Percentiles rank a stretch among this genome's conserved stretches.
phyloP scores from a whole-genome alignment of 1,284 basidiomycete species.

The Ustilago crameri region DNA sequence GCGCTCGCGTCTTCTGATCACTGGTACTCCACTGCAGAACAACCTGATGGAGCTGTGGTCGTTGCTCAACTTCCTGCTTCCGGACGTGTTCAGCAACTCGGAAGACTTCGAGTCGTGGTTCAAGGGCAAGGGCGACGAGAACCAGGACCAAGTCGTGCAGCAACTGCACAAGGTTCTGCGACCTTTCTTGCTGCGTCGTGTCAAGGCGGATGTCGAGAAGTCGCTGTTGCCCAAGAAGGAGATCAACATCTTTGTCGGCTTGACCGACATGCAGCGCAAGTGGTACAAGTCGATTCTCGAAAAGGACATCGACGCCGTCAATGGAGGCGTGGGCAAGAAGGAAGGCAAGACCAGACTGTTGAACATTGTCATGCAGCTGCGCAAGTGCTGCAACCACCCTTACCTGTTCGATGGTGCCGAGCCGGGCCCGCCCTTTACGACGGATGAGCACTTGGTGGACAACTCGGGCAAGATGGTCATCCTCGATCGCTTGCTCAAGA shows the following conservation, averaged over 20 bases:
- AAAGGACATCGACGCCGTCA: slow-evolving; percentile 99
- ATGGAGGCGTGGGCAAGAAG: slow-evolving; percentile 78
- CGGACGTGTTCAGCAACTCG: slow-evolving; percentile 71
- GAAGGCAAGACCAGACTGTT: slow-evolving; percentile 97
- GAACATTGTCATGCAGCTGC: slow-evolving; percentile 99
- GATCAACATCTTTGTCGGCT: slow-evolving; percentile 97
- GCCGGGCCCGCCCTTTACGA: slow-evolving; percentile 97
- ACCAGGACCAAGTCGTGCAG: slow-evolving; percentile 84
- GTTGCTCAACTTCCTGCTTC: slow-evolving; percentile 81
- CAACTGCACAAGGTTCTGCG: slow-evolving; percentile 96
- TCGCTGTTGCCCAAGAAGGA: slow-evolving; percentile 96
- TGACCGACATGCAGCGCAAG: slow-evolving; percentile 97
- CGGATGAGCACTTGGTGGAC: slow-evolving; percentile 93
- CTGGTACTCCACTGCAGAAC: slow-evolving; percentile 96
- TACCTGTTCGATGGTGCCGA: slow-evolving; percentile 74
- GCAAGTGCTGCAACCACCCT: slow-evolving; percentile 74
- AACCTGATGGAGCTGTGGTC: slow-evolving; percentile 97
- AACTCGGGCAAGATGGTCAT: slow-evolving; percentile 98
- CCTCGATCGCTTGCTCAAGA: slow-evolving; percentile 87
- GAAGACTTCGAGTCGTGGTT: slow-evolving; percentile 79
- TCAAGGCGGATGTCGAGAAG: slow-evolving; percentile 98
- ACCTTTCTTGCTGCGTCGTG: slow-evolving; percentile 91
- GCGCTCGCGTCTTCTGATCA: slow-evolving; percentile 90
- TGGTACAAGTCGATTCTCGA: slow-evolving; percentile 84
- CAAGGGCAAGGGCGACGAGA: slow-evolving; percentile 73